phyloP scores from a whole-genome alignment of 352 stramenopile genomes.

The Aphanomyces invadans region DNA sequence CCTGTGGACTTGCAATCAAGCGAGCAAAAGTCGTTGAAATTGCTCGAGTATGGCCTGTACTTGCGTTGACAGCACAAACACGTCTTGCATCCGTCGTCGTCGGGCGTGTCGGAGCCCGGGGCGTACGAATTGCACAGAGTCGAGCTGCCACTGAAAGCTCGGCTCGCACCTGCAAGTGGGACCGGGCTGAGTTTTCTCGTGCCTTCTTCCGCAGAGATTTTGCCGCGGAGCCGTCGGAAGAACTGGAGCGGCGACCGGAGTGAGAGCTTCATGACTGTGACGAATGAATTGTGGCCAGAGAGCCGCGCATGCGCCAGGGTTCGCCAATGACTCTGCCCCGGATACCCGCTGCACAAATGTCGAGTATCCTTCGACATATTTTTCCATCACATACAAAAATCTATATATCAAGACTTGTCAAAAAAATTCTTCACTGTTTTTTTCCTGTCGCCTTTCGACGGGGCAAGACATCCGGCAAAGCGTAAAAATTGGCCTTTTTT shows the following conservation, averaged over 20 bases:
- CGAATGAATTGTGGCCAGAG: background rate
- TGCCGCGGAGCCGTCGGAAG: conserved; percentile 14
- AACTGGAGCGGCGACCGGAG: conserved; percentile 10
- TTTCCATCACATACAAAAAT: too few relatives aligned
- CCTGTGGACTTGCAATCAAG: conserved; percentile 23
- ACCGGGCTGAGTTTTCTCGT: conserved; percentile 24
- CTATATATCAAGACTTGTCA: too few relatives aligned
- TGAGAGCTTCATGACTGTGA: conserved; percentile 1
- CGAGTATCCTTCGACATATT: too few relatives aligned
- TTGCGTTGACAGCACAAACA: conserved; percentile 17
- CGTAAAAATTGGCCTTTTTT: too few relatives aligned
- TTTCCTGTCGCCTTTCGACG: too few relatives aligned
- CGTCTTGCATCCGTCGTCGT: conserved; percentile 9
- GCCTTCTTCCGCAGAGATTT: conserved; percentile 14
- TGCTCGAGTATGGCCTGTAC: conserved; percentile 9
- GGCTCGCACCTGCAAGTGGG: conserved; percentile 14
- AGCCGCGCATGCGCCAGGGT: too few relatives aligned
- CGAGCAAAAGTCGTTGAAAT: conserved; percentile 21
- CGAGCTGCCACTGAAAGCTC: background rate
- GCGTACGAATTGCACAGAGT: conserved; percentile 18
- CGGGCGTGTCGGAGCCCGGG: background rate
- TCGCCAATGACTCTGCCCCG: too few relatives aligned
- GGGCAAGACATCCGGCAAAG: too few relatives aligned
- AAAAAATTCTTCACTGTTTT: too few relatives aligned
- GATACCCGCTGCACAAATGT: too few relatives aligned